Base-by-base conservation (phyloP, 768 basidiomycete genomes). In the Termitomyces sp. region DNA sequence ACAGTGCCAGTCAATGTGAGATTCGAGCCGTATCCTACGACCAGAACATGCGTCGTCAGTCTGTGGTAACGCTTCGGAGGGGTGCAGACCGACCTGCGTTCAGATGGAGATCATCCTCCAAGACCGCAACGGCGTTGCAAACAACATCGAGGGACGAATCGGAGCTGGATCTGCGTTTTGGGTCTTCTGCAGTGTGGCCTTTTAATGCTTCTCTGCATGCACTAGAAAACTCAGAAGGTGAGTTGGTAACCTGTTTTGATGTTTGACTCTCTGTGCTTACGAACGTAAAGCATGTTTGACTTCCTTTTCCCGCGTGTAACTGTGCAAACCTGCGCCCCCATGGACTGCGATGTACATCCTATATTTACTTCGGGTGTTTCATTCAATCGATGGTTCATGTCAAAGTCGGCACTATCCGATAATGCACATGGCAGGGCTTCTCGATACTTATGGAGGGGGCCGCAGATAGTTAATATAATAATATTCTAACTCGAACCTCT, bases 281-380 rank as follows among this genome's bases (percentile, higher is more conserved):
- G 72, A 76, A 72, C 78, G 76, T 66, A 92, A 71, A 4, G 80
- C 80, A 13, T 70, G 71, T 61, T 86, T 88, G 41, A 88, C 73
- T 37, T 76, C 74, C 30, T 75, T 73, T 55, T 89, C 86, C 16
- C 75, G 70, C 0, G 68, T 61, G 48, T 67, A 72, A 7, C 76
- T 67, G 63, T 91, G 89, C n/a, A 75, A 69, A 3, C 91, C 91
- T 30, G 91, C 91, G 33, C 91, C 91, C 12, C 87, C 91, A 63
- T 93, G 91, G 12, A 89, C 87, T 3, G 83, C 84, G 58, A 91
- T 71, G 61, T 78, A 81, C 47, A 70, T 67, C 37, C 15, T 53
- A n/a, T 53, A 27, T 37, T 53, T 16, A 16, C 22, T 15, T 50
- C 49, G 33, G 13, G 20, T 34, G 27, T 5, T 18, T 22, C 7